These are phyloP conservation scores for Flaveria ramosissima DNA, from an alignment of 129 eudicot species.

Conservation along the genomic window DNA sequence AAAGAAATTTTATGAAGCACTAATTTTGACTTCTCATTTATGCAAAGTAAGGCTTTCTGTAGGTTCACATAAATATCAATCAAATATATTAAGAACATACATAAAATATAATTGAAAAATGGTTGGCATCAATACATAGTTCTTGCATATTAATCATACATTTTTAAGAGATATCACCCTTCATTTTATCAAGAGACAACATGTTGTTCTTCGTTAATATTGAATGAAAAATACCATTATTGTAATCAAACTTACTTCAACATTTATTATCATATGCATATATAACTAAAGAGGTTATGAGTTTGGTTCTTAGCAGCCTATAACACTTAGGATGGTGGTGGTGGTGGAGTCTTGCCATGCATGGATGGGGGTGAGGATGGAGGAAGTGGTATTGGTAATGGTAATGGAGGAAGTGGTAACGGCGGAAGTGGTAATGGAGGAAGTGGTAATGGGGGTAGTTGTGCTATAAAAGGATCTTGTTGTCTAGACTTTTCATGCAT, in stretches of 20 bases:
- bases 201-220: background rate
- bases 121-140: background rate
- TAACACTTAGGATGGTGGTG: background rate
- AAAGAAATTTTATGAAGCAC: no score
- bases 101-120: background rate
- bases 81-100: background rate
- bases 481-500: background rate
- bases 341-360: background rate
- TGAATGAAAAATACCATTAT: background rate
- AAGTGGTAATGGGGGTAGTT: background rate
- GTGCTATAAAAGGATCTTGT: background rate
- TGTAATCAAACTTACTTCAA: background rate
- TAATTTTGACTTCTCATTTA: no score
- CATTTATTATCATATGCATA: background rate
- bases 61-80: background rate
- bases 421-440: background rate
- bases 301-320: background rate
- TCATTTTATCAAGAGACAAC: background rate
- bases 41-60: no score
- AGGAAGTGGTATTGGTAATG: background rate
- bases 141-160: background rate
- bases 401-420: background rate
- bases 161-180: background rate
- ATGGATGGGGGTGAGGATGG: background rate
- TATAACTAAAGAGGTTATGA: background rate